Base-by-base conservation (phyloP, 495 filamentous ascomycete species). In the Amniculicola lignicola region DNA sequence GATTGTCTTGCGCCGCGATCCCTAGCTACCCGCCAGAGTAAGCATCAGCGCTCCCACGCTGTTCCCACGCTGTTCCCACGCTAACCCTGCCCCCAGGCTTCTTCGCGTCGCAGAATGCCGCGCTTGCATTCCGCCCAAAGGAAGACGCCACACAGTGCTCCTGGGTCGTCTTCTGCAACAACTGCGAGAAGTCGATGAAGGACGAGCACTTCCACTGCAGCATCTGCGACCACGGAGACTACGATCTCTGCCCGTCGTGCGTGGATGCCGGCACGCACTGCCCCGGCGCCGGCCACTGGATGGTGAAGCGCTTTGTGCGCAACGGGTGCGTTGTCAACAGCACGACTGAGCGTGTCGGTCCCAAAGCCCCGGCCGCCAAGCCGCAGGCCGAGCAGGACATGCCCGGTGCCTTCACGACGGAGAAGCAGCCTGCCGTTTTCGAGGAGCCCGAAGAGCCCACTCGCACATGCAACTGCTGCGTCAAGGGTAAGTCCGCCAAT, bases 201-300 rank as follows among this genome's bases (percentile, higher is more conserved):
- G 82, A 89, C 59, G 80, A 79, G 19, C 93, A 99, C 66, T 99
- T 88, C 69, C 93, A 99, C 72, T 99, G 93, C 75, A 86, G 87
- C 63, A 86, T 83, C 49, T 99, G 94, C 70, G 88, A 96, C 57
- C 77, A 85, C 46, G 93, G 93, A 24, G 94, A 99, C 70, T 99
- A 89, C 65, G 93, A 99, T 64, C 81, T 99, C 43, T 99, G 93
- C 74, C 79, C 80, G 49, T 67, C 75, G 24, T 99, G 93, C 69
- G 82, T 96, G 33, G 77, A 82, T 39, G 73, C 74, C 24, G 90
- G 90, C 54, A 77, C 84, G 22, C 79, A 85, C 31, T 99, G 94
- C 75, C 80, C 79, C 42, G 81, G 81, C 38, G 79, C 83, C 12
- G 76, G 79, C 47, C 93, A 99, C 75, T 96, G 89, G 89, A 74